phyloP scores from a whole-genome alignment of 192 early-diverging fungal species.

The Thamnidium elegans region DNA sequence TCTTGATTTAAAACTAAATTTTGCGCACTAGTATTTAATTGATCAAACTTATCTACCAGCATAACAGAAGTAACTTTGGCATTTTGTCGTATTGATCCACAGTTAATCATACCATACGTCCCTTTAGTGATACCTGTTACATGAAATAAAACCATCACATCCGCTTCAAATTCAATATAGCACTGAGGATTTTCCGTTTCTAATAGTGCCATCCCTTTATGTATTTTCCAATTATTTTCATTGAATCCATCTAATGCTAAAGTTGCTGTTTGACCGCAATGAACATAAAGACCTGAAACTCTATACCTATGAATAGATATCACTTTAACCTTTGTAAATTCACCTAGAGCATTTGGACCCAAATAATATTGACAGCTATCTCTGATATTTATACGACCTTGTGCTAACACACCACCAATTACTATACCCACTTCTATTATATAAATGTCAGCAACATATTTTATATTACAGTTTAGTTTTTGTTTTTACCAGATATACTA shows the following conservation, averaged over 20 bases:
- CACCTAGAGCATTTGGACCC: slow-evolving; percentile 64
- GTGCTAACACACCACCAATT: slow-evolving; percentile 57
- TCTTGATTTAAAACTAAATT: slow-evolving; percentile 14
- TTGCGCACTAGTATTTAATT: neutral
- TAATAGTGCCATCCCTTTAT: slow-evolving; percentile 57
- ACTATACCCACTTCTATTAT: slow-evolving; percentile 60
- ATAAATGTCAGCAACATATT: neutral
- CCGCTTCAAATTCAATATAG: slow-evolving; percentile 63
- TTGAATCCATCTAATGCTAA: slow-evolving; percentile 43
- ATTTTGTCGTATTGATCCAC: slow-evolving; percentile 56
- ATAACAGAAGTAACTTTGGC: slow-evolving; percentile 48
- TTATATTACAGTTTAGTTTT: neutral
- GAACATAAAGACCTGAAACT: slow-evolving; percentile 63
- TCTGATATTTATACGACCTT: slow-evolving; percentile 48
- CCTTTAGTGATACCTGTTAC: slow-evolving; percentile 44
- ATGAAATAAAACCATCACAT: slow-evolving; percentile 61
- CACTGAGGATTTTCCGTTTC: slow-evolving; percentile 40
- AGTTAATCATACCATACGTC: slow-evolving; percentile 58
- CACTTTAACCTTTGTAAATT: slow-evolving; percentile 65
- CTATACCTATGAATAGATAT: slow-evolving; percentile 82
- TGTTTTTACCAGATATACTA: slow-evolving; percentile 50
- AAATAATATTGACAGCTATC: slow-evolving; percentile 42
- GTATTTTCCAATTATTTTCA: slow-evolving; percentile 21
- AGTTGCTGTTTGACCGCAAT: slow-evolving; percentile 74
- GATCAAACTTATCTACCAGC: slow-evolving; percentile 19